phyloP scores from a whole-genome alignment of 306 rosid species.

The Cicer yamashitae region DNA sequence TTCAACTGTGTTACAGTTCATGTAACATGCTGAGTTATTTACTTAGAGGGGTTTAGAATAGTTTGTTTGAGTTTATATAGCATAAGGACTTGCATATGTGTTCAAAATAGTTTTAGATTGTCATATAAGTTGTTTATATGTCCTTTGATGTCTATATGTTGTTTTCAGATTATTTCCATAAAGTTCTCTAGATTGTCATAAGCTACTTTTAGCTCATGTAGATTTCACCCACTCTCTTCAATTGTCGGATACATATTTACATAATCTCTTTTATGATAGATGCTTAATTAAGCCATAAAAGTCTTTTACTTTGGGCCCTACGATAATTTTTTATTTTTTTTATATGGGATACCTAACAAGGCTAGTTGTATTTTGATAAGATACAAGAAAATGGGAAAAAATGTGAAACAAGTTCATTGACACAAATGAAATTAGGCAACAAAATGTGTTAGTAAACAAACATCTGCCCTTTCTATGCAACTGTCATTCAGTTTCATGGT shows the following conservation, averaged over 20 bases:
- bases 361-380: neutral
- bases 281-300: neutral
- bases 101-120: neutral
- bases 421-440: slow-evolving; percentile 6
- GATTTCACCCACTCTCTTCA: no score
- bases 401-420: neutral
- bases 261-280: no score
- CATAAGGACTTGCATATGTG: neutral
- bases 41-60: neutral
- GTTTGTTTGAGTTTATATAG: neutral
- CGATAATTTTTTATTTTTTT: neutral
- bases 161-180: neutral
- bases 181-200: no score
- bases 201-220: no score
- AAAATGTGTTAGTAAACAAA: neutral
- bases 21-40: neutral
- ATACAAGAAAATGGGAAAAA: neutral
- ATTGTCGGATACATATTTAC: no score
- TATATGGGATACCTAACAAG: neutral
- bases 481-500: slow-evolving; percentile 27
- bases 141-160: neutral
- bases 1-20: neutral
- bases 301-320: neutral
- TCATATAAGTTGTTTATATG: no score
- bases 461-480: neutral